phyloP scores from a whole-genome alignment of 176 grass and related monocot genomes.

The Echinochloa phyllopogon region DNA sequence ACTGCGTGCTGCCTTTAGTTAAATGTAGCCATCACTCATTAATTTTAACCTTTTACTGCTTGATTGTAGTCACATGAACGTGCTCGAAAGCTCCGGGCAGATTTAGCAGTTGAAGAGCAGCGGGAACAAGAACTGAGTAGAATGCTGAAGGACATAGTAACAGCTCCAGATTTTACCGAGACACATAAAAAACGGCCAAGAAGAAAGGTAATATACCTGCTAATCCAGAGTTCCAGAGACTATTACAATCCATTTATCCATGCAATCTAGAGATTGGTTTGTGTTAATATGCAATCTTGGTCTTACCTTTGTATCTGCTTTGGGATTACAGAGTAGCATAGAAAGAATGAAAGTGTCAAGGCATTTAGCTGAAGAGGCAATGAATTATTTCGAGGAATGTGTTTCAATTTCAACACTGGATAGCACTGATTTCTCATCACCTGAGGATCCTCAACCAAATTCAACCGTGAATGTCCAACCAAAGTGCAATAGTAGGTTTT shows the following conservation, averaged over 20 bases:
- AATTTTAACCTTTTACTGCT: slow-evolving; percentile 37
- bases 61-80: slow-evolving; percentile 78
- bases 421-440: slow-evolving; percentile 81
- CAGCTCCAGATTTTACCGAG: slow-evolving; percentile 54
- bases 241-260: slow-evolving; percentile 9
- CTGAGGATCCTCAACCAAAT: slow-evolving; percentile 63
- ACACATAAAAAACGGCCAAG: slow-evolving; percentile 47
- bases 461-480: slow-evolving; percentile 39
- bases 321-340: slow-evolving; percentile 58
- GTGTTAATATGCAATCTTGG: neutral
- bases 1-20: neutral
- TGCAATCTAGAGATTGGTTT: neutral
- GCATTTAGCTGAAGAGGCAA: slow-evolving; percentile 86
- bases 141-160: slow-evolving; percentile 83
- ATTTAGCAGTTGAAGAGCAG: slow-evolving; percentile 94
- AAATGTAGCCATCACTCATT: neutral
- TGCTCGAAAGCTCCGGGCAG: slow-evolving; percentile 68
- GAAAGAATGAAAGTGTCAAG: slow-evolving; percentile 73
- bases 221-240: neutral
- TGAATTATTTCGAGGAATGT: slow-evolving; percentile 97
- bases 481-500: slow-evolving; percentile 64
- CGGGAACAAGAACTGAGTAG: slow-evolving; percentile 72
- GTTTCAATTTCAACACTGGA: slow-evolving; percentile 91
- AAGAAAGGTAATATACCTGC: slow-evolving; percentile 68
- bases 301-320: slow-evolving; percentile 7